Conservation (phyloP, 1,284 basidiomycete genomes). For the Puccinia sorghi region DNA sequence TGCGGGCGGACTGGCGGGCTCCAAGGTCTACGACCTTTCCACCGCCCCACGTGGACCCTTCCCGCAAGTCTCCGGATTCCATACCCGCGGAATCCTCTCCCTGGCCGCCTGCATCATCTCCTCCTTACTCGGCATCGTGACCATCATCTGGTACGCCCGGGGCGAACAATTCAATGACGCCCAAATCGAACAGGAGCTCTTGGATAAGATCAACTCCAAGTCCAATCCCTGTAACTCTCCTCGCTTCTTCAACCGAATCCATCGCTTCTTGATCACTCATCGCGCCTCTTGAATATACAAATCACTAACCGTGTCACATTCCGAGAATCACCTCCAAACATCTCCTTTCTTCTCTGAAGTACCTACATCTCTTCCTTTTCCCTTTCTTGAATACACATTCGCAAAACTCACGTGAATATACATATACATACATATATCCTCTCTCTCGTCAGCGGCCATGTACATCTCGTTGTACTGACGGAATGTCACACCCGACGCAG, state of each 20-base stretch:
- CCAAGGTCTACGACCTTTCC: conserved; percentile 31
- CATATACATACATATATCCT: neutral
- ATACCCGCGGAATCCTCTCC: conserved; percentile 65
- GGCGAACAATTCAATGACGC: conserved; percentile 56
- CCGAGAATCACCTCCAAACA: neutral
- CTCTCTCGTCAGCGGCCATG: too few species aligned
- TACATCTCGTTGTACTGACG: too few species aligned
- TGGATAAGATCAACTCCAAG: conserved; percentile 49
- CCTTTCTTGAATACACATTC: neutral
- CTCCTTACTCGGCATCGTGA: conserved; percentile 75
- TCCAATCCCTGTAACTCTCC: neutral
- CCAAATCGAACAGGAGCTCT: conserved; percentile 54
- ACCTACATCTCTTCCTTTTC: neutral
- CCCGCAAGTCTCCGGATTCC: conserved; percentile 34
- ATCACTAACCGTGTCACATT: neutral
- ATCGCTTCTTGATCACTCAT: neutral
- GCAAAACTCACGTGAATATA: neutral
- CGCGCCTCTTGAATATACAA: neutral
- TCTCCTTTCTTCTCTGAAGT: neutral
- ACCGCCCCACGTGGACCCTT: conserved; percentile 36
- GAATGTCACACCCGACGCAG: too few species aligned
- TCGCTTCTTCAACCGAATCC: neutral
- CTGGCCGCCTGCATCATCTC: conserved; percentile 81
- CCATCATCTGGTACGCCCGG: conserved; percentile 74
- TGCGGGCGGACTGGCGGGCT: conserved; percentile 30